These are phyloP conservation scores for Sclerospora graminicola DNA, from an alignment of 352 stramenopile species.

Conservation along the genomic window DNA sequence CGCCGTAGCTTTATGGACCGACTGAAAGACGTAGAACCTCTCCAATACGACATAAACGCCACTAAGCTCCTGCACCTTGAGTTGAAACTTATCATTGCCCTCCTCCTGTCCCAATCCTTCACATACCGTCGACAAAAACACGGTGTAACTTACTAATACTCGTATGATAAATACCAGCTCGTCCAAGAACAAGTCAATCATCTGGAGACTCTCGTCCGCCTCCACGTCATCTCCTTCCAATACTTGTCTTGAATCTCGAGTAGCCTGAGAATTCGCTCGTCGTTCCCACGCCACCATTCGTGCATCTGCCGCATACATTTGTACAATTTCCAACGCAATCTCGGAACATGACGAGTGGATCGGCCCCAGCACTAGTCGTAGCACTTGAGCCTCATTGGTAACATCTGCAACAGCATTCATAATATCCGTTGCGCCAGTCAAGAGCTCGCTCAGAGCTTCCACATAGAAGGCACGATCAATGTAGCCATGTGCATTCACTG, in stretches of 20 bases:
- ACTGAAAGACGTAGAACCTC: conserved; percentile 82
- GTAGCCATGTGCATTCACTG: conserved; percentile 73
- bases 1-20: conserved; percentile 70
- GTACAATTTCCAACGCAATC: conserved; percentile 52
- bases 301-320: conserved; percentile 62
- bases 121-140: conserved; percentile 46
- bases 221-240: conserved; percentile 27
- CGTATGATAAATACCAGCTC: conserved; percentile 71
- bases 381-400: conserved; percentile 22
- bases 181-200: conserved; percentile 79
- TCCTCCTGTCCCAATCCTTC: conserved; percentile 31
- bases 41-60: conserved; percentile 76
- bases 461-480: conserved; percentile 80
- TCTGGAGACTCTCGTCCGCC: conserved; percentile 78
- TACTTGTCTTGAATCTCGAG: conserved; percentile 22
- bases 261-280: conserved; percentile 43
- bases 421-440: conserved; percentile 61
- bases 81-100: conserved; percentile 23
- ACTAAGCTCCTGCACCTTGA: conserved; percentile 66
- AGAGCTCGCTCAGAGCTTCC: conserved; percentile 54
- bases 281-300: conserved; percentile 73
- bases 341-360: conserved; percentile 51
- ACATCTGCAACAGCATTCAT: conserved; percentile 75
- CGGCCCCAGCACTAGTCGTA: conserved; percentile 37
- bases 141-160: conserved; percentile 54